These are phyloP conservation scores for Backusella psychrophila DNA, from an alignment of 192 early-diverging fungal genomes.

Conservation along the genomic window DNA sequence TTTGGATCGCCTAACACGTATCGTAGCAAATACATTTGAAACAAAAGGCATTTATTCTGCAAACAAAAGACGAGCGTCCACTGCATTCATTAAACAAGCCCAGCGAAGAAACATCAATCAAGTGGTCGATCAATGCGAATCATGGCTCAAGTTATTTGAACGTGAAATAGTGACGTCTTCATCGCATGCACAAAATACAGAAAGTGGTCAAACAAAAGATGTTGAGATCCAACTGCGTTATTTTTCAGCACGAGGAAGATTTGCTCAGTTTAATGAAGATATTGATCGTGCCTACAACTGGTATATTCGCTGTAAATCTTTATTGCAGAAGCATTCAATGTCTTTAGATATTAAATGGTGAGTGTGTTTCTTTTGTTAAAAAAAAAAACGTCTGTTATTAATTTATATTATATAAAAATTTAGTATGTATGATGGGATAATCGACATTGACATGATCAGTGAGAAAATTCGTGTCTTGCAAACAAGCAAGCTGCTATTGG, in stretches of 20 bases:
- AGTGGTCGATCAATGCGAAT: not conserved
- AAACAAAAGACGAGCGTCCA: not conserved
- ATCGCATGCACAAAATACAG: not conserved
- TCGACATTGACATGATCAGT: not conserved
- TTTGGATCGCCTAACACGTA: conserved; percentile 6
- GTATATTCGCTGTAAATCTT: not conserved
- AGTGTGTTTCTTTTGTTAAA: not conserved
- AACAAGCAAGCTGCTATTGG: not conserved
- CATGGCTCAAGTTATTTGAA: conserved; percentile 8
- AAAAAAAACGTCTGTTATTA: not conserved
- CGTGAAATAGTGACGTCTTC: not conserved
- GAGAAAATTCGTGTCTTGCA: not conserved
- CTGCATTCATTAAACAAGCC: not conserved
- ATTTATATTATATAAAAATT: not conserved
- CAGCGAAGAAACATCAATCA: not conserved
- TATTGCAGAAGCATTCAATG: not conserved
- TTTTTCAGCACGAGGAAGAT: not conserved
- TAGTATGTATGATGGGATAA: conserved; percentile 2
- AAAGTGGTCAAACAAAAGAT: not conserved
- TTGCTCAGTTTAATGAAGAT: conserved; percentile 1
- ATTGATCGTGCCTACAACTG: conserved; percentile 3
- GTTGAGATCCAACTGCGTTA: not conserved
- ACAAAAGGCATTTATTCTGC: not conserved
- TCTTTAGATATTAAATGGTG: conserved; percentile 4
- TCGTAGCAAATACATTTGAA: not conserved